A percentile compares a stretch with the other conserved stretches of the same genome.
These are phyloP conservation scores for Lepidium sativum DNA, from an alignment of 345 rosid genomes.

Conservation along the genomic window DNA sequence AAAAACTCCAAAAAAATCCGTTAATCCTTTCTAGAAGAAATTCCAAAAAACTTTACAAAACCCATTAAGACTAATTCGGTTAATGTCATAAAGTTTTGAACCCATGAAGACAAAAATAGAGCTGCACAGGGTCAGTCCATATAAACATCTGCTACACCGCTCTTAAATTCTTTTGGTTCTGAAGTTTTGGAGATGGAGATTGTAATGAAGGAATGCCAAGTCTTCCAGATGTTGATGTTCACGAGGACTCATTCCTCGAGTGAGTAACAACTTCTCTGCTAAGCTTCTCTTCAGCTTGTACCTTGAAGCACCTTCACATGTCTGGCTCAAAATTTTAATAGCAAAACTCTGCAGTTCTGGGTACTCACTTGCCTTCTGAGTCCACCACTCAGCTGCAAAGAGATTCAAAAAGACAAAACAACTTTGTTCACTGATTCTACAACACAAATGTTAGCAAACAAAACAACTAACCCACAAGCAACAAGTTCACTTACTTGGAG, in stretches of 20 bases:
- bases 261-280: constrained; percentile 39
- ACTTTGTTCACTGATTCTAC: background rate
- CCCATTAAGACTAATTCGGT: too few species aligned
- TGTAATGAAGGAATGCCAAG: constrained; percentile 40
- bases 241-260: constrained; percentile 8
- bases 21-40: too few species aligned
- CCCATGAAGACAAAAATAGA: background rate
- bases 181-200: constrained; percentile 35
- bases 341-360: constrained; percentile 59
- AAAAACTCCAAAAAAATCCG: too few species aligned
- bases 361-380: constrained; percentile 30
- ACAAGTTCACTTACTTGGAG: constrained; percentile 38
- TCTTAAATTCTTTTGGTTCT: constrained; percentile 2
- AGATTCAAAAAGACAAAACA: background rate
- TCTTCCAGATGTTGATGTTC: constrained; percentile 30
- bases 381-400: constrained; percentile 58
- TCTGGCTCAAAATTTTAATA: constrained; percentile 43
- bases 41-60: too few species aligned
- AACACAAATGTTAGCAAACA: background rate
- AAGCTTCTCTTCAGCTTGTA: constrained; percentile 39
- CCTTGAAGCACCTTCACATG: constrained; percentile 48
- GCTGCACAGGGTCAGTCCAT: background rate
- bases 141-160: background rate
- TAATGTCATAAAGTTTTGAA: too few species aligned
- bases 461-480: background rate